Percentiles rank a stretch among this genome's conserved stretches.
phyloP scores from a whole-genome alignment of 768 basidiomycete species.

The Neoboletus brunneissimus region DNA sequence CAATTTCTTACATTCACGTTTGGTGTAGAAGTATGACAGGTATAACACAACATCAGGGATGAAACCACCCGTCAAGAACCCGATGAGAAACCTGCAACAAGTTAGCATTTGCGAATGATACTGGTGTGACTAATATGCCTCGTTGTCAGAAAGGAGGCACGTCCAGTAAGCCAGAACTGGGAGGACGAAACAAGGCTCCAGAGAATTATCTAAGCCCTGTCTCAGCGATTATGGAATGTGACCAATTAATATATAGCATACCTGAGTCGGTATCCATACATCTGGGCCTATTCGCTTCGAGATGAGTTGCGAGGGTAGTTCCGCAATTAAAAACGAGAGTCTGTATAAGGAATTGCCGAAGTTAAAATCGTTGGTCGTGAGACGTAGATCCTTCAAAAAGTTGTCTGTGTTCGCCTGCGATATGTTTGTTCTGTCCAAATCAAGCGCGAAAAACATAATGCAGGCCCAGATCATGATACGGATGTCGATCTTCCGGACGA shows the following conservation, averaged over 20 bases:
- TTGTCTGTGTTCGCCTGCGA: slow-evolving; percentile 69
- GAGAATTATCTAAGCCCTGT: slow-evolving; percentile 41
- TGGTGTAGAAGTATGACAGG: slow-evolving; percentile 2
- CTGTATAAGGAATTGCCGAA: slow-evolving; percentile 58
- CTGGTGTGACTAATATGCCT: slow-evolving; percentile 30
- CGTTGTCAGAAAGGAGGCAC: slow-evolving; percentile 52
- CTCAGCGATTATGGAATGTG: neutral
- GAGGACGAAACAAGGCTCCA: slow-evolving; percentile 57
- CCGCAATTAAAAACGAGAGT: too few species aligned
- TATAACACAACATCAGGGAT: slow-evolving; percentile 45
- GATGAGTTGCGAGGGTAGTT: too few species aligned
- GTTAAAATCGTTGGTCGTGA: slow-evolving; percentile 65
- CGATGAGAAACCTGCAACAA: slow-evolving; percentile 43
- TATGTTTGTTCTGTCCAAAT: slow-evolving; percentile 59
- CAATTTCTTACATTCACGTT: neutral
- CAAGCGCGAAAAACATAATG: slow-evolving; percentile 55
- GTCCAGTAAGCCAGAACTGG: slow-evolving; percentile 58
- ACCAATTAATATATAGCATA: slow-evolving; percentile 12
- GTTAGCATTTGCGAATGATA: neutral
- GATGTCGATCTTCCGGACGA: slow-evolving; percentile 60
- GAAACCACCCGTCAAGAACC: slow-evolving; percentile 64
- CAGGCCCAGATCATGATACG: slow-evolving; percentile 62
- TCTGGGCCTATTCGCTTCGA: too few species aligned
- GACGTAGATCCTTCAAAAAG: slow-evolving; percentile 53
- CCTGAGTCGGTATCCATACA: slow-evolving; percentile 13